These are phyloP conservation scores for Ceratocystis cubensis DNA, from an alignment of 2,329 filamentous ascomycete genomes.

Conservation along the genomic window DNA sequence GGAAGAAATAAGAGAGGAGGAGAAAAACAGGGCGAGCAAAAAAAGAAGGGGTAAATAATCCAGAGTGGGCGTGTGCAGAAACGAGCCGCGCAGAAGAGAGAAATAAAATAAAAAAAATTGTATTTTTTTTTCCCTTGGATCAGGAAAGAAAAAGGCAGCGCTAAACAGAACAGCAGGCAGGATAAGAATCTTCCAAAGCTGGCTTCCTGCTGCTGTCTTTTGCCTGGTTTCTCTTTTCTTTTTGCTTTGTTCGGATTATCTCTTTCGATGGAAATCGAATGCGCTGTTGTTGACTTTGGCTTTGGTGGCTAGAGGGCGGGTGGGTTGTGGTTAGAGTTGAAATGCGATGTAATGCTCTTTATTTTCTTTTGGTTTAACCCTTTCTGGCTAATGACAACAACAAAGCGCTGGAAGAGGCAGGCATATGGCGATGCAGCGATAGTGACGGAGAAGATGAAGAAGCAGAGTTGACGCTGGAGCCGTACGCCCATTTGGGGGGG, in stretches of 20 bases:
- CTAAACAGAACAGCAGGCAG: not conserved
- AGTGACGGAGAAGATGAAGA: too few species aligned
- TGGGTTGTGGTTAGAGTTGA: not conserved
- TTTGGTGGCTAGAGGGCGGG: not conserved
- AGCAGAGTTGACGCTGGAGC: too few species aligned
- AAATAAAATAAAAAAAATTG: not conserved
- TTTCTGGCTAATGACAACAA: not conserved
- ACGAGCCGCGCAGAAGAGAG: slow-evolving; percentile 1
- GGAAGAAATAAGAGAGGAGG: slow-evolving; percentile 6
- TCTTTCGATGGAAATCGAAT: too few species aligned
- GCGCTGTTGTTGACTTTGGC: not conserved
- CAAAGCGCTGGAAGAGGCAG: not conserved
- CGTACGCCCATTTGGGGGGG: not conserved
- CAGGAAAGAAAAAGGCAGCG: not conserved
- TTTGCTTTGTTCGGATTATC: too few species aligned
- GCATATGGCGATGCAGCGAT: not conserved
- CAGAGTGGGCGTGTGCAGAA: slow-evolving; percentile 9
- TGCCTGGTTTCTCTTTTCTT: too few species aligned
- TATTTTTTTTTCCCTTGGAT: not conserved
- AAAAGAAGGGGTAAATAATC: slow-evolving; percentile 9
- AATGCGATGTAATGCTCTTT: not conserved
- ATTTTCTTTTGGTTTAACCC: not conserved
- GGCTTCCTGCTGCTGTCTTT: too few species aligned
- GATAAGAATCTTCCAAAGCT: too few species aligned
- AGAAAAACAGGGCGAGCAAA: slow-evolving; percentile 11